Percentiles rank a stretch among this genome's conserved stretches.
phyloP scores from a whole-genome alignment of 805 yeast genomes.

The Myxozyma lipomycoides region DNA sequence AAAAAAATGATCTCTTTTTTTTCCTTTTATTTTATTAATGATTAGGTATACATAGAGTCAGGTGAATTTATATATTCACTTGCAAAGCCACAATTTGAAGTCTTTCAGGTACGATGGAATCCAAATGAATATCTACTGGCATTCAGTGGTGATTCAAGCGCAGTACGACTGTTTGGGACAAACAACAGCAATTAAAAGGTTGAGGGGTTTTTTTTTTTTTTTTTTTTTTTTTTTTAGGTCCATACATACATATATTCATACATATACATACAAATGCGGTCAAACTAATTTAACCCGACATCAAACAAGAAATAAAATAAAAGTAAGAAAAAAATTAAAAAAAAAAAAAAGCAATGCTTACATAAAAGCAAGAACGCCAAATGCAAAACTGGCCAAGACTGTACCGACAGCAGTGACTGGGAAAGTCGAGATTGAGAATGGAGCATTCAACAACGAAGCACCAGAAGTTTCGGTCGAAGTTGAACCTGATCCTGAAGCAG shows the following conservation, averaged over 20 bases:
- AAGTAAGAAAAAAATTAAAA: too few species aligned
- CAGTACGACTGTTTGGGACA: constrained; percentile 18
- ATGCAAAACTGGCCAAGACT: constrained; percentile 12
- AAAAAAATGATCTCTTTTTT: background rate
- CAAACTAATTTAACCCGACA: background rate
- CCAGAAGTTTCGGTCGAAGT: background rate
- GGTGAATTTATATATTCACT: too few species aligned
- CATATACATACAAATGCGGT: background rate
- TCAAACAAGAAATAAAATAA: background rate
- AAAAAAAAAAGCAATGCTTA: too few species aligned
- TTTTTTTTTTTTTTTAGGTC: too few species aligned
- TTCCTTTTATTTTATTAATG: background rate
- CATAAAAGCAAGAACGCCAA: constrained; percentile 12
- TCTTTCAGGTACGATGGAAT: too few species aligned
- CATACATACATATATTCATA: too few species aligned
- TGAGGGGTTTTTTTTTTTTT: too few species aligned
- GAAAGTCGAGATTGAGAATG: background rate
- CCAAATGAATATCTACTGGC: constrained; percentile 35
- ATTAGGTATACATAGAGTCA: too few species aligned
- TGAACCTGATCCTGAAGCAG: constrained; percentile 6
- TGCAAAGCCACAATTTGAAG: too few species aligned
- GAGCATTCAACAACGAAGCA: background rate
- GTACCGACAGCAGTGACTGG: constrained; percentile 7
- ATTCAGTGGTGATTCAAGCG: constrained; percentile 33
- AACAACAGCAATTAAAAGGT: background rate